Evolutionary conservation across 2,329 filamentous ascomycete species (phyloP), one percentile per base, ranked within the genome.

Genomic region (Trichophyton mentagrophytes): DNA sequence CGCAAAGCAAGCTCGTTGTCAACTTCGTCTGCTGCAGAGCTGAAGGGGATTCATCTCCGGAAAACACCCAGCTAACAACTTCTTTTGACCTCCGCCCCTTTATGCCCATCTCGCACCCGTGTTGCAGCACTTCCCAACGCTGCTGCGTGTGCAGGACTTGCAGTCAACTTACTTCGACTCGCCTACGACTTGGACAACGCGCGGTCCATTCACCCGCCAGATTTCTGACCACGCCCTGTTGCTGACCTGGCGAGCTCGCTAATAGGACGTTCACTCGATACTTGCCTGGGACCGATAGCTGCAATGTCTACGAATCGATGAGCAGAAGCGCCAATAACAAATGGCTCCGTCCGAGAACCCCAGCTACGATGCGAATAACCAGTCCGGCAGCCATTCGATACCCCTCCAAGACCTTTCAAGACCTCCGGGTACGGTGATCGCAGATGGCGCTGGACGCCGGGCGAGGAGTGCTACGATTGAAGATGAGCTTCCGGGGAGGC

Each of bases 351-450:
- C 63, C 15, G 56, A 58, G 25, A 63, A 60, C 59, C 70, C 69
- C 65, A 69, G 68, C 66, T 69, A 71, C 64, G 67, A 66, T 65
- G 65, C 65, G 62, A 67, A 71, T 44, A 46, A 46, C 57, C 63
- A 64, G 59, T 64, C 67, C 22, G 64, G 65, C n/a, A 64, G 69
- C 61, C 73, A 75, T 60, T 85, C 86, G 64, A 91, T 93, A 74
- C 87, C 87, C 62, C 77, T 92, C 62, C 85, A 85, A 72, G 82
- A 86, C 67, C 77, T 88, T 40, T 76, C 77, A 11, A 71, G 73
- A 62, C 70, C 72, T 27, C 71, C 71, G 38, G 72, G 71, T 60
- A 65, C 63, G 27, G 63, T 62, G 56, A 65, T 65, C 38, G 62
- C 66, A 17, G 69, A 68, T 33, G 70, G 69, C 27, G 66, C 67